Evolutionary conservation across 192 early-diverging fungal species (phyloP).

Genomic region (Haplosporangium gracile): DNA sequence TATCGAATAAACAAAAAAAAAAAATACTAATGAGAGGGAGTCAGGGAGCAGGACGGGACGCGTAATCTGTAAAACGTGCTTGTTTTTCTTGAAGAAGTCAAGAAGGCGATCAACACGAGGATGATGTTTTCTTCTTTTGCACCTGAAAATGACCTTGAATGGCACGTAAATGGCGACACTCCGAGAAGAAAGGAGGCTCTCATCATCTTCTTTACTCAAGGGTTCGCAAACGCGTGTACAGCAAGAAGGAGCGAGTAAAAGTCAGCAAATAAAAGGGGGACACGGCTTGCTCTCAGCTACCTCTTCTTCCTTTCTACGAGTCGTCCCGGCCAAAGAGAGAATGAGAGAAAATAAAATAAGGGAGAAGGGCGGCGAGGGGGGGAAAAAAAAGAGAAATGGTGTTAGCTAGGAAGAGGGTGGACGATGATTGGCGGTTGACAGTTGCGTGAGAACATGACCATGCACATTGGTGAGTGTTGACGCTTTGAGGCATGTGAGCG

Average conservation of each 20-base stretch:
- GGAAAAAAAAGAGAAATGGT: not conserved
- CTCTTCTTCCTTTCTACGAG: not conserved
- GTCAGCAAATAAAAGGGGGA: not conserved
- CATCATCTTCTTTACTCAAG: not conserved
- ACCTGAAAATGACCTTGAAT: constrained; percentile 3
- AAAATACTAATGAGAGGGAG: too few relatives aligned
- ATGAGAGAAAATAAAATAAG: not conserved
- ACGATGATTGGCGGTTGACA: not conserved
- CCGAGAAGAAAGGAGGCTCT: not conserved
- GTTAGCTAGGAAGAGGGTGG: not conserved
- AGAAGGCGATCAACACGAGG: not conserved
- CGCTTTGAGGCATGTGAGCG: not conserved
- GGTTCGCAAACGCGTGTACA: not conserved
- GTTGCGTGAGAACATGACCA: constrained; percentile 6
- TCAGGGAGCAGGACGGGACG: not conserved
- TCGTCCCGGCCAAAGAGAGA: not conserved
- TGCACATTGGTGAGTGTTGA: not conserved
- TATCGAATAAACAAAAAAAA: too few relatives aligned
- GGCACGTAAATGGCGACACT: not conserved
- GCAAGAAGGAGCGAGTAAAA: not conserved
- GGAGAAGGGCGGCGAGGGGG: not conserved
- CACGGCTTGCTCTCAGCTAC: not conserved
- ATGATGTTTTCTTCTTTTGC: not conserved
- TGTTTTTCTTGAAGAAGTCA: not conserved
- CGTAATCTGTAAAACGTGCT: not conserved